phyloP scores from a whole-genome alignment of 305 asterid species.

The Lippia alba region DNA sequence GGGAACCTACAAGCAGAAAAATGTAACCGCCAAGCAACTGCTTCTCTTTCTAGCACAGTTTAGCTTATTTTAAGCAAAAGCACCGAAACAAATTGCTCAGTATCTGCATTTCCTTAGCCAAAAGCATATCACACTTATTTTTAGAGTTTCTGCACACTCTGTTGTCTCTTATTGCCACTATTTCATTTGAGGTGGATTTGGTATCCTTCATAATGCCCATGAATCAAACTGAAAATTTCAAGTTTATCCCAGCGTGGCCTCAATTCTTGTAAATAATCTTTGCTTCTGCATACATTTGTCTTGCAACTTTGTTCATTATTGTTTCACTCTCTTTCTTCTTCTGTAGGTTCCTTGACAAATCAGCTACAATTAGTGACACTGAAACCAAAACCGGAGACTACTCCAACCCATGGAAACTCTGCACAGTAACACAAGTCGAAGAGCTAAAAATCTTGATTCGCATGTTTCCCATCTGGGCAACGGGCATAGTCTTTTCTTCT shows the following conservation, averaged over 20 bases:
- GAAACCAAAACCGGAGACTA: constrained; percentile 59
- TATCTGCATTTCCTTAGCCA: too few species aligned
- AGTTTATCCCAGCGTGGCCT: constrained; percentile 5
- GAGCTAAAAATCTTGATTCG: constrained; percentile 86
- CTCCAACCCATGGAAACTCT: constrained; percentile 78
- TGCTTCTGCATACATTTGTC: neutral
- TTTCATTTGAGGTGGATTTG: constrained; percentile 19
- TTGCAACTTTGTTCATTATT: constrained; percentile 2
- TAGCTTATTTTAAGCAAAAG: too few species aligned
- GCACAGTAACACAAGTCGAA: constrained; percentile 93
- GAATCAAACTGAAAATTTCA: constrained; percentile 16
- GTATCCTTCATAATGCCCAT: neutral
- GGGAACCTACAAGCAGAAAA: too few species aligned
- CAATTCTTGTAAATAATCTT: neutral
- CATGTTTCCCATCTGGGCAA: constrained; percentile 96
- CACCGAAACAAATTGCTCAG: too few species aligned
- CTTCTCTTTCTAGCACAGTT: too few species aligned
- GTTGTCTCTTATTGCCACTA: constrained; percentile 4
- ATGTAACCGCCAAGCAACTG: too few species aligned
- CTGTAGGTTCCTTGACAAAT: constrained; percentile 88
- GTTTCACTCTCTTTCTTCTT: constrained; percentile 25
- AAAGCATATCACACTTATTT: too few species aligned
- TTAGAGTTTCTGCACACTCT: too few species aligned
- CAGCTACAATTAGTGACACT: constrained; percentile 59
- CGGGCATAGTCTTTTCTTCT: constrained; percentile 85